Evolutionary conservation across 78 protist species (phyloP).

Genomic region (Bodo saltans): DNA sequence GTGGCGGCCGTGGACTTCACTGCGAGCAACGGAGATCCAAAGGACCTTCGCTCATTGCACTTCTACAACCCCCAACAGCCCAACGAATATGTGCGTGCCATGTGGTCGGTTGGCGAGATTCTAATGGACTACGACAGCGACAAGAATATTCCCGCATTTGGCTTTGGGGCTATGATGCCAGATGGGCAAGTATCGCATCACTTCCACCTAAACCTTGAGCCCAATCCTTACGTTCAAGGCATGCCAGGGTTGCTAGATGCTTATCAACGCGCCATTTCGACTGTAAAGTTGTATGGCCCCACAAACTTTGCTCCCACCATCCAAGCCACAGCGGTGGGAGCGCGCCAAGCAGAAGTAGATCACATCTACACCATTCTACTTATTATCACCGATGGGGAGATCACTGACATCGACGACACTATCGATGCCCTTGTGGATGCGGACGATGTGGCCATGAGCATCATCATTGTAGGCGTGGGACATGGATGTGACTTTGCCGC

Average conservation of each 20-base stretch:
- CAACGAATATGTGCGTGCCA: conserved; percentile 61
- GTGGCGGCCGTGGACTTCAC: conserved; percentile 85
- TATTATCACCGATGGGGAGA: conserved; percentile 73
- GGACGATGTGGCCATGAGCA: conserved; percentile 45
- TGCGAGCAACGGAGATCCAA: conserved; percentile 59
- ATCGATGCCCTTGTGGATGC: conserved; percentile 38
- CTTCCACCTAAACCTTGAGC: conserved; percentile 46
- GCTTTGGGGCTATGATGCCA: conserved; percentile 69
- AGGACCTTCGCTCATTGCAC: conserved; percentile 51
- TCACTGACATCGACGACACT: conserved; percentile 63
- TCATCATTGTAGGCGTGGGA: conserved; percentile 82
- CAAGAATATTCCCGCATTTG: conserved; percentile 60
- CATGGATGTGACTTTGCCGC: conserved; percentile 41
- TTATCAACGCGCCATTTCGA: neutral
- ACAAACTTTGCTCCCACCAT: conserved; percentile 30
- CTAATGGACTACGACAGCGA: conserved; percentile 63
- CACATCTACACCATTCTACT: conserved; percentile 48
- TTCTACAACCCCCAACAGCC: conserved; percentile 31
- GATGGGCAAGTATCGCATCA: conserved; percentile 38
- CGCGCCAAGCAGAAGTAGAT: neutral
- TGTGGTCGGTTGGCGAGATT: conserved; percentile 49
- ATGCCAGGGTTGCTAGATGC: conserved; percentile 11
- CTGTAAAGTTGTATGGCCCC: conserved; percentile 9
- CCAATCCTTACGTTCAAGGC: conserved; percentile 8
- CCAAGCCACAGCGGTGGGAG: neutral